phyloP scores from a whole-genome alignment of 768 basidiomycete genomes.

The Goffeauzyma gilvescens region DNA sequence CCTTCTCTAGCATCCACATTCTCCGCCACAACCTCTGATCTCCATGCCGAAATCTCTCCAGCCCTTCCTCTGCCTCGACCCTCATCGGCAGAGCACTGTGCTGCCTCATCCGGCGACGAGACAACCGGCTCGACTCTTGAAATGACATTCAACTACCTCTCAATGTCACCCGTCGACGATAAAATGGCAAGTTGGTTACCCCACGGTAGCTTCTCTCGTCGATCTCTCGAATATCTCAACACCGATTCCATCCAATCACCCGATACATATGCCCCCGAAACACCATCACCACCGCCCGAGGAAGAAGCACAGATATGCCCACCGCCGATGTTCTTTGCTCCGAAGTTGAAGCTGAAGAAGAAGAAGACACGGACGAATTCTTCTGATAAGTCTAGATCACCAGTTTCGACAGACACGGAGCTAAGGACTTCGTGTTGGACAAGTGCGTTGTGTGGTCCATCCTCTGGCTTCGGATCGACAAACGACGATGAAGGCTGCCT shows the following conservation, averaged over 20 bases:
- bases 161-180: too few species aligned
- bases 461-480: background rate
- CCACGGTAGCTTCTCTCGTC: background rate
- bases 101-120: too few species aligned
- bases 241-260: background rate
- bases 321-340: background rate
- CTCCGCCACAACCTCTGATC: background rate
- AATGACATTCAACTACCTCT: background rate
- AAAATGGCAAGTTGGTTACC: background rate
- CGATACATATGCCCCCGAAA: too few species aligned
- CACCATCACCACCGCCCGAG: too few species aligned
- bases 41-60: too few species aligned
- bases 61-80: too few species aligned
- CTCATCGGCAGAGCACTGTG: too few species aligned
- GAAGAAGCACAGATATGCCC: too few species aligned
- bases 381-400: constrained; percentile 1
- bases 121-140: background rate
- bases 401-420: constrained; percentile 1
- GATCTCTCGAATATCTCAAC: background rate
- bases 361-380: constrained; percentile 4
- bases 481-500: constrained; percentile 3
- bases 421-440: too few species aligned
- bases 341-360: constrained; percentile 2
- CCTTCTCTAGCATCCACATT: background rate
- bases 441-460: background rate